A percentile compares a stretch with the other conserved stretches of the same genome.
Conservation (phyloP, 805 yeast genomes). For the Suhomyces sp. region DNA sequence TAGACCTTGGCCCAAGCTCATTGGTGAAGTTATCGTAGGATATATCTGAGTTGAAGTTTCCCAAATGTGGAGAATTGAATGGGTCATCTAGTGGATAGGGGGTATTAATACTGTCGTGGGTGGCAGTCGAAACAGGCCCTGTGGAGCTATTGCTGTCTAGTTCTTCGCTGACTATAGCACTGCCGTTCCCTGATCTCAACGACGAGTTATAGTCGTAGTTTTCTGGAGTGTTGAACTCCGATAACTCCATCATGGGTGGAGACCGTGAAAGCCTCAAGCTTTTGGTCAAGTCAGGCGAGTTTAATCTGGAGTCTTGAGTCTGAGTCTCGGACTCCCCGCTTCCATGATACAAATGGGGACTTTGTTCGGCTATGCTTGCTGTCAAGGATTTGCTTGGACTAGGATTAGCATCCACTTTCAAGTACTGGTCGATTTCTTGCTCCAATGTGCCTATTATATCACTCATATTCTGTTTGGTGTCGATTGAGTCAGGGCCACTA, state of each 20-base stretch:
- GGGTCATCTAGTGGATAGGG: conserved; percentile 17
- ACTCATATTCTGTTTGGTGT: conserved; percentile 7
- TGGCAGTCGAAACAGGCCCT: background rate
- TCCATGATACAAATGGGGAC: background rate
- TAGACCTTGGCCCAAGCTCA: background rate
- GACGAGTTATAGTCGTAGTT: background rate
- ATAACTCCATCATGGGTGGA: conserved; percentile 3
- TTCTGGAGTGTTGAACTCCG: background rate
- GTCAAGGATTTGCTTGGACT: background rate
- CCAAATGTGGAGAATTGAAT: background rate
- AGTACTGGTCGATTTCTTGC: conserved; percentile 20
- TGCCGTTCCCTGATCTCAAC: background rate
- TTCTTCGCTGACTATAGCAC: background rate
- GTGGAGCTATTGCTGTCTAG: background rate
- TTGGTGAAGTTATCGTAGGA: background rate
- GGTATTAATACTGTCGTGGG: background rate
- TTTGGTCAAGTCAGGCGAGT: conserved; percentile 1
- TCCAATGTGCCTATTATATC: conserved; percentile 25
- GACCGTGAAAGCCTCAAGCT: conserved; percentile 3
- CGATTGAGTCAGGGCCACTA: background rate
- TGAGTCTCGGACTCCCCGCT: background rate
- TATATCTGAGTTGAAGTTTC: background rate
- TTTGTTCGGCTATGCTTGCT: background rate
- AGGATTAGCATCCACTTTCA: conserved; percentile 7
- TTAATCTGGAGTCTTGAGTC: background rate